Conservation (phyloP, 257 asterid species). For the Solanum neorickii region DNA sequence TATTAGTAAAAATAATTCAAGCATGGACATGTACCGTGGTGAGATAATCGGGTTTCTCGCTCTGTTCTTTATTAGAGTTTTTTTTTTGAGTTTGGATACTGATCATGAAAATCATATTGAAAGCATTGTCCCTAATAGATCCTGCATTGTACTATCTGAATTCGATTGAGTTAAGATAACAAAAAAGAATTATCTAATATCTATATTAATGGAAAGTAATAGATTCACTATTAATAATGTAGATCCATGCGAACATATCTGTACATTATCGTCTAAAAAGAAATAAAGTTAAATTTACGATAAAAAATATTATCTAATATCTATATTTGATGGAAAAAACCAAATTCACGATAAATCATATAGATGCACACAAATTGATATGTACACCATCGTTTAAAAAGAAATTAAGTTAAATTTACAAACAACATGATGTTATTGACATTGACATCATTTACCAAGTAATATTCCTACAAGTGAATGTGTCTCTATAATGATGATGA, state of each 20-base stretch:
- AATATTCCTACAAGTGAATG: neutral
- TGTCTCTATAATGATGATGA: neutral
- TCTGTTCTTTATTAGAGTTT: neutral
- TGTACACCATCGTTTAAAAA: accelerated
- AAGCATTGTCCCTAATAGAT: too few relatives aligned
- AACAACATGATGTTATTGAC: neutral
- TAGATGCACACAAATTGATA: accelerated
- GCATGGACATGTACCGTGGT: neutral
- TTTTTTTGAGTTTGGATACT: neutral
- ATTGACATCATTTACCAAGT: neutral
- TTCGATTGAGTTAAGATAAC: too few relatives aligned
- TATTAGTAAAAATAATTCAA: neutral
- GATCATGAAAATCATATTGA: neutral
- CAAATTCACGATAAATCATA: neutral
- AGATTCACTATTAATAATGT: neutral
- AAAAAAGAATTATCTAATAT: too few relatives aligned
- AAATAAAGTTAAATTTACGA: too few relatives aligned
- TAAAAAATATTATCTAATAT: too few relatives aligned
- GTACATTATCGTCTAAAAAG: too few relatives aligned
- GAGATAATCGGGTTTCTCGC: neutral
- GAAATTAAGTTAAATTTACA: too few relatives aligned
- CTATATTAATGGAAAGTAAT: too few relatives aligned
- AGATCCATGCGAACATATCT: too few relatives aligned
- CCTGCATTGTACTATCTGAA: neutral
- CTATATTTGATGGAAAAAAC: neutral